These are phyloP conservation scores for Austroboletus eburneus DNA, from an alignment of 768 basidiomycete genomes.

Conservation along the genomic window DNA sequence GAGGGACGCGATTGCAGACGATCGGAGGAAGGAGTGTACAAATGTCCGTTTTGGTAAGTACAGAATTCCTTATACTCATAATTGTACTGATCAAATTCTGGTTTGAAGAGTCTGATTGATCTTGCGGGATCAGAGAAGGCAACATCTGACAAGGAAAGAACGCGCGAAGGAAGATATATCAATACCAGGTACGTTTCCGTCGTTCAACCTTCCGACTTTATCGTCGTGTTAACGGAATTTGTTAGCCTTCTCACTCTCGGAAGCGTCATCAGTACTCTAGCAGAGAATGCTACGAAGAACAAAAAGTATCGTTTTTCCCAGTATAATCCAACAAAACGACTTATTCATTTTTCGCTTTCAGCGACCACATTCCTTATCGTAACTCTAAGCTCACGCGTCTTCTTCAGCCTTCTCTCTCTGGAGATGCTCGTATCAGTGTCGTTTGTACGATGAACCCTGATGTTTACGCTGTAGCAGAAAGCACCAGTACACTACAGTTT, in stretches of 20 bases:
- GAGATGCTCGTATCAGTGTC: constrained; percentile 93
- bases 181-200: constrained; percentile 63
- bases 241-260: constrained; percentile 85
- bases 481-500: constrained; percentile 84
- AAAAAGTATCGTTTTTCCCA: constrained; percentile 47
- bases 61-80: neutral
- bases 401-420: constrained; percentile 91
- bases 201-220: too few species aligned
- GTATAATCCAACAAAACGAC: neutral
- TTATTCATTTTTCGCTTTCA: constrained; percentile 17
- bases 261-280: constrained; percentile 86
- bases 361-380: constrained; percentile 90
- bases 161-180: constrained; percentile 96
- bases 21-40: constrained; percentile 77
- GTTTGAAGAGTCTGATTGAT: constrained; percentile 82
- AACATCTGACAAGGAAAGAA: constrained; percentile 91
- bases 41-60: constrained; percentile 64
- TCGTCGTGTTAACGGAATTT: neutral
- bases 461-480: constrained; percentile 71
- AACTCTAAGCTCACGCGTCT: constrained; percentile 94
- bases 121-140: constrained; percentile 96
- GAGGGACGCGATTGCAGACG: constrained; percentile 66
- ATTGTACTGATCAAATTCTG: neutral
- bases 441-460: constrained; percentile 96
- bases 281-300: constrained; percentile 77